Conservation (phyloP, 495 filamentous ascomycete genomes). For the Penicillium salamii region DNA sequence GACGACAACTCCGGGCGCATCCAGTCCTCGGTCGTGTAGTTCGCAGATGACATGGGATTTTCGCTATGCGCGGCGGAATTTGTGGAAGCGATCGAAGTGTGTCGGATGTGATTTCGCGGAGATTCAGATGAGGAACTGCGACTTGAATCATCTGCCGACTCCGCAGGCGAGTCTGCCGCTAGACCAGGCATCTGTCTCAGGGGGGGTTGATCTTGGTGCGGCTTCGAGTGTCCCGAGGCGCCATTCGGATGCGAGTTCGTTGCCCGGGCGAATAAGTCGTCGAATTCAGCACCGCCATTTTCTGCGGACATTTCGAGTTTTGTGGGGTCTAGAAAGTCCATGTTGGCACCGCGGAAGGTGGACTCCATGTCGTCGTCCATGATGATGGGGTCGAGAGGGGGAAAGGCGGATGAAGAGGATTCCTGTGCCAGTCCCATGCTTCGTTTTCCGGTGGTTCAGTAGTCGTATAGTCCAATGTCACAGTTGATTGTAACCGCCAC, state of each 20-base stretch:
- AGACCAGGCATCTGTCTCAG: slow-evolving; percentile 35
- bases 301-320: slow-evolving; percentile 36
- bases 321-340: slow-evolving; percentile 43
- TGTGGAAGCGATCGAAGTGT: slow-evolving; percentile 39
- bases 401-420: slow-evolving; percentile 40
- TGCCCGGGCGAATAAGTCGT: slow-evolving; percentile 39
- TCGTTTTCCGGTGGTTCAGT: slow-evolving; percentile 8
- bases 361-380: slow-evolving; percentile 48
- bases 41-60: slow-evolving; percentile 31
- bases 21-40: slow-evolving; percentile 40
- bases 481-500: slow-evolving; percentile 10
- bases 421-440: slow-evolving; percentile 43
- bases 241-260: slow-evolving; percentile 29
- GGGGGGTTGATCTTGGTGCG: slow-evolving; percentile 33
- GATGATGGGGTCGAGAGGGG: slow-evolving; percentile 44
- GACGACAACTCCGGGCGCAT: slow-evolving; percentile 38
- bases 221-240: slow-evolving; percentile 29
- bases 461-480: slow-evolving; percentile 2
- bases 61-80: slow-evolving; percentile 43
- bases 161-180: slow-evolving; percentile 40
- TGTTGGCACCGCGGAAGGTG: slow-evolving; percentile 38
- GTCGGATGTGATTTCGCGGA: slow-evolving; percentile 39
- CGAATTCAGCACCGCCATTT: slow-evolving; percentile 42
- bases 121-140: slow-evolving; percentile 46
- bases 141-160: slow-evolving; percentile 43